phyloP scores from a whole-genome alignment of 768 basidiomycete genomes.

The Boletus subparvulus region DNA sequence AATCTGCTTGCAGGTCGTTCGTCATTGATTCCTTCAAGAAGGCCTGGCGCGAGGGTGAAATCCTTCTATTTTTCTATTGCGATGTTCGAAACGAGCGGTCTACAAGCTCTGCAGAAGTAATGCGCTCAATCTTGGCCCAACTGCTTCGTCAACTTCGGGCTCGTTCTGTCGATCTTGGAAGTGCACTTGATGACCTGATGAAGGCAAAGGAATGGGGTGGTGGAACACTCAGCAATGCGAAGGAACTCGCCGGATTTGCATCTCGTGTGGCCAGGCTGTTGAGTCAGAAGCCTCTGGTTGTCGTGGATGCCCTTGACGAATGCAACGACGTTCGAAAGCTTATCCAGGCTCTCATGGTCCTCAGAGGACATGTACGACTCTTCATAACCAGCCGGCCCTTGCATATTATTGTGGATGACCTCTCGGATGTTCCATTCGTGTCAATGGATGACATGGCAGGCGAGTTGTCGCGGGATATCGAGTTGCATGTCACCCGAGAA shows the following conservation, averaged over 20 bases:
- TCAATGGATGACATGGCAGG: slow-evolving; percentile 1
- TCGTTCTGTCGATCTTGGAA: neutral
- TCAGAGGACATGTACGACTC: neutral
- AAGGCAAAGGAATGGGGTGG: slow-evolving; percentile 3
- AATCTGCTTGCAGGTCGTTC: neutral
- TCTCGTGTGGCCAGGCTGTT: neutral
- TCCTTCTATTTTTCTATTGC: neutral
- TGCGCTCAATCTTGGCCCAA: slow-evolving; percentile 3
- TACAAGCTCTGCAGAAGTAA: neutral
- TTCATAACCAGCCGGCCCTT: slow-evolving; percentile 1
- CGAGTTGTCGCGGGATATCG: neutral
- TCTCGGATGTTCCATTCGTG: neutral
- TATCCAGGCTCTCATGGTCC: neutral
- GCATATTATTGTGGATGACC: neutral
- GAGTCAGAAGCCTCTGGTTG: neutral
- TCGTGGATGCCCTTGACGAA: slow-evolving; percentile 10
- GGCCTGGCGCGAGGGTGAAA: neutral
- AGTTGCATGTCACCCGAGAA: neutral
- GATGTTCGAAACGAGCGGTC: slow-evolving; percentile 1
- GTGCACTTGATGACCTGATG: neutral
- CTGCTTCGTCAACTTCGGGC: neutral
- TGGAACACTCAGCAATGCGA: neutral
- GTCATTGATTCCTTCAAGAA: neutral
- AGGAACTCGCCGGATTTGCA: neutral
- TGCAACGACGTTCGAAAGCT: neutral